Evolutionary conservation across 164 flowering plant species (phyloP), one percentile per base, ranked within the genome.

Genomic region (Dillenia turbinata): DNA sequence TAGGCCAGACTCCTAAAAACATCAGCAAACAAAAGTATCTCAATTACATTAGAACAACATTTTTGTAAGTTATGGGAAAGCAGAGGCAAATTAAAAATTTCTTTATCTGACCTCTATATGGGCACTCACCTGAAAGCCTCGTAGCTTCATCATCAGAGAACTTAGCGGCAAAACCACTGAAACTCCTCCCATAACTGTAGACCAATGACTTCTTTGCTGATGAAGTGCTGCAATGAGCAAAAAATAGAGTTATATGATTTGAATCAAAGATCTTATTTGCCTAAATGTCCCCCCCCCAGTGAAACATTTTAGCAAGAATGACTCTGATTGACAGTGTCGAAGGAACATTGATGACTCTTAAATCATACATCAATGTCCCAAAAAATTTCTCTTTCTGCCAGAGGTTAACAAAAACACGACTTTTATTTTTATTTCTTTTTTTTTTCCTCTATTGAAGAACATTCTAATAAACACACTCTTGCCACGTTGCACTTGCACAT

Each of bases 121-220:
- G 40, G 40, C 7, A 47, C 60, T 69, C 50, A 77, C 84, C 82
- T 68, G 78, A 61, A 52, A 83, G 52, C 43, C 22, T 73, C 45
- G 44, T 60, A 48, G 50, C 81, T 68, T 83, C 83, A 22, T 73
- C 78, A 13, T 75, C 71, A 10, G 85, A 55, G 19, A 79, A 50
- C 45, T 65, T 77, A 1, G 83, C 83, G 10, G 77, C 80, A 59
- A 82, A 82, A 17, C 80, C 83, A 66, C 77, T 77, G 50, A 82
- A 79, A 57, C 80, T 82, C 67, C 68, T 71, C 46, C 72, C 73
- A 60, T 82, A 82, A 17, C 77, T 77, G 22, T 73, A 61, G 47
- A 82, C 17, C 12, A 81, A 53, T 0, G 79, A 73, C 10, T 73
- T 69, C 47, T 62, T 69, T 9, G 78, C 79, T 0, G 66, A 47